These are phyloP conservation scores for Blastocystis sp. DNA, from an alignment of 352 stramenopile genomes.

Conservation along the genomic window DNA sequence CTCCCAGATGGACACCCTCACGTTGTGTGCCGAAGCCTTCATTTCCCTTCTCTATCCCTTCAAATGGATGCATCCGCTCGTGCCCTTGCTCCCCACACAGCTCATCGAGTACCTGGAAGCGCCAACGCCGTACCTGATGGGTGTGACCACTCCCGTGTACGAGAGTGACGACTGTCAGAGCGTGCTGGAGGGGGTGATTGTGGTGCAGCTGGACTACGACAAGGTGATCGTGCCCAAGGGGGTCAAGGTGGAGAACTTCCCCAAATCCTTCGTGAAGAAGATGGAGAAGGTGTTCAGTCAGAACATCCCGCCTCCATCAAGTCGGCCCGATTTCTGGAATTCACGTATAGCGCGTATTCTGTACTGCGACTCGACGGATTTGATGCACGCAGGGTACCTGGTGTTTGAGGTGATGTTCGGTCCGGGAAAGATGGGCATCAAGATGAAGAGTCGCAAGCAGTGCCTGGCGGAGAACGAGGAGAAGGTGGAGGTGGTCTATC, in stretches of 20 bases:
- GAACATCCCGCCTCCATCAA: conserved; percentile 56
- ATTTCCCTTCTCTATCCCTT: conserved; percentile 59
- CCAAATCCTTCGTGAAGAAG: conserved; percentile 43
- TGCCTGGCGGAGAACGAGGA: conserved; percentile 31
- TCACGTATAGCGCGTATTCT: conserved; percentile 41
- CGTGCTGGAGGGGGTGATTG: conserved; percentile 31
- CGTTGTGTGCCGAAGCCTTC: conserved; percentile 44
- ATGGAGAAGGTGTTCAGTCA: conserved; percentile 49
- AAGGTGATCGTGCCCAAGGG: conserved; percentile 46
- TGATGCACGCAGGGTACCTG: conserved; percentile 9
- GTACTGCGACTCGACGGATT: conserved; percentile 52
- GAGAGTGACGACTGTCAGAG: conserved; percentile 39
- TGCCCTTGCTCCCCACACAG: conserved; percentile 41
- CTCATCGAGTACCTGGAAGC: conserved; percentile 68
- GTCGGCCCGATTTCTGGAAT: not conserved
- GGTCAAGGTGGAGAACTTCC: conserved; percentile 42
- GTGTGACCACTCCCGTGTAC: conserved; percentile 34
- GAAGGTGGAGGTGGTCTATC: conserved; percentile 38
- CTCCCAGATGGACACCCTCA: conserved; percentile 63
- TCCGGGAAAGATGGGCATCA: conserved; percentile 55
- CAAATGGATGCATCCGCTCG: conserved; percentile 65
- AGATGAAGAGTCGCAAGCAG: conserved; percentile 63
- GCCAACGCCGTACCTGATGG: conserved; percentile 61
- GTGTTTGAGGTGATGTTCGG: conserved; percentile 68
- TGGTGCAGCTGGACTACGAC: conserved; percentile 65